These are phyloP conservation scores for Citrus trifoliata DNA, from an alignment of 345 rosid species.

Conservation along the genomic window DNA sequence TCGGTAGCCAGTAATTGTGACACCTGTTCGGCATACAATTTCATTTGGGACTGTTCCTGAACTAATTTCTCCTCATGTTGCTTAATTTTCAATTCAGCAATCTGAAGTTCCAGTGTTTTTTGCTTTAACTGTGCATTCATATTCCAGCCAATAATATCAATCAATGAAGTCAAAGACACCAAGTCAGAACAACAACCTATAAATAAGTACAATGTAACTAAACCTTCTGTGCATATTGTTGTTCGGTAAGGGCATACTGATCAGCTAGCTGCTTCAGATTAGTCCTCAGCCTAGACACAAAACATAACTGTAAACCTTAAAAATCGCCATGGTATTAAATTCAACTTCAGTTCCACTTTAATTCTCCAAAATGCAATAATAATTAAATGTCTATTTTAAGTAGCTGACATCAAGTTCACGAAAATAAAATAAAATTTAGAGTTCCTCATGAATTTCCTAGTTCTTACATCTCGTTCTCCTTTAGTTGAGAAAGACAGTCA, in stretches of 20 bases:
- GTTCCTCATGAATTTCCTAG: neutral
- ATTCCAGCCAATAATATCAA: conserved; percentile 10
- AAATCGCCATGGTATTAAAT: neutral
- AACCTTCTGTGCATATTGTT: conserved; percentile 78
- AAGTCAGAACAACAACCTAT: neutral
- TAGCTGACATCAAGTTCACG: neutral
- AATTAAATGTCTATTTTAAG: neutral
- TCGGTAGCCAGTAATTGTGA: conserved; percentile 81
- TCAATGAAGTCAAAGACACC: neutral
- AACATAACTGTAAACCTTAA: neutral
- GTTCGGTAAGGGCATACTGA: conserved; percentile 78
- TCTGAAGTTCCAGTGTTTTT: conserved; percentile 78
- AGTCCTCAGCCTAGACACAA: conserved; percentile 58
- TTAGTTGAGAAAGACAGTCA: conserved; percentile 74
- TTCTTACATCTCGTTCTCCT: conserved; percentile 93
- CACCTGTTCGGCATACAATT: conserved; percentile 86
- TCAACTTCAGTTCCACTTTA: neutral
- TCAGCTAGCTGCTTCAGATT: conserved; percentile 87
- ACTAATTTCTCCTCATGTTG: conserved; percentile 80
- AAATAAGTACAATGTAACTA: conserved; percentile 6
- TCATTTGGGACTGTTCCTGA: conserved; percentile 90
- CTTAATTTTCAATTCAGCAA: conserved; percentile 71
- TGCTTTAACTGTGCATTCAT: conserved; percentile 68
- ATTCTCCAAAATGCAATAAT: neutral
- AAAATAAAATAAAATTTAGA: neutral